Percentiles rank a stretch among this genome's conserved stretches.
These are phyloP conservation scores for Tremellales sp. DNA, from an alignment of 1,284 basidiomycete genomes.

Conservation along the genomic window DNA sequence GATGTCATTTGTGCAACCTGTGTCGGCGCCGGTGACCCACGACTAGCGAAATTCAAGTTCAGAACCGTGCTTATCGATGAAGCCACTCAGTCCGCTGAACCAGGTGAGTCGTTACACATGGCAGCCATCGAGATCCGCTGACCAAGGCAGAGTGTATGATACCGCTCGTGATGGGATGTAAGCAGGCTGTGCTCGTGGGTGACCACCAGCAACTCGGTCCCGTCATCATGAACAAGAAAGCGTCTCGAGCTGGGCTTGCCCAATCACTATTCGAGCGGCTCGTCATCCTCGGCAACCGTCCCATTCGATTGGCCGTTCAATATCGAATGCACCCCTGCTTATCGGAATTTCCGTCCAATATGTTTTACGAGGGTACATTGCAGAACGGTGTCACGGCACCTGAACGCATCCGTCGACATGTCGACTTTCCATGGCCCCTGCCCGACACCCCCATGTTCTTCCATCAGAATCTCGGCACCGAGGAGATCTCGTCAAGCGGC, in stretches of 20 bases:
- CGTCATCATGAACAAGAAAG: slow-evolving; percentile 99
- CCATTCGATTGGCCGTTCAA: slow-evolving; percentile 97
- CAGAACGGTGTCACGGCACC: slow-evolving; percentile 99
- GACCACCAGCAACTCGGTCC: slow-evolving; percentile 98
- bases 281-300: slow-evolving; percentile 89
- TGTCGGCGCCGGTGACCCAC: slow-evolving; percentile 94
- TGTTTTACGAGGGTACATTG: slow-evolving; percentile 99
- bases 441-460: slow-evolving; percentile 99
- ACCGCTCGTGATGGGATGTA: slow-evolving; percentile 94
- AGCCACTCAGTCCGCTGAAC: slow-evolving; percentile 96
- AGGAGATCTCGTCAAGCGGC: slow-evolving; percentile 97
- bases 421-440: slow-evolving; percentile 98
- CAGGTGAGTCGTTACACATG: slow-evolving; percentile 58
- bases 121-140: slow-evolving; percentile 4
- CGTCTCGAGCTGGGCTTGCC: slow-evolving; percentile 91
- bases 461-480: slow-evolving; percentile 97
- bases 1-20: slow-evolving; percentile 99
- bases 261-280: slow-evolving; percentile 98
- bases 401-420: slow-evolving; percentile 91
- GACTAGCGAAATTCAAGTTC: slow-evolving; percentile 94
- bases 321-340: slow-evolving; percentile 99
- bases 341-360: slow-evolving; percentile 98
- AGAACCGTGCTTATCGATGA: slow-evolving; percentile 98
- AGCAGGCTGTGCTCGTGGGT: slow-evolving; percentile 96
- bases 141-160: slow-evolving; percentile 91